Conservation (phyloP, 345 rosid species). For the Acer saccharum region DNA sequence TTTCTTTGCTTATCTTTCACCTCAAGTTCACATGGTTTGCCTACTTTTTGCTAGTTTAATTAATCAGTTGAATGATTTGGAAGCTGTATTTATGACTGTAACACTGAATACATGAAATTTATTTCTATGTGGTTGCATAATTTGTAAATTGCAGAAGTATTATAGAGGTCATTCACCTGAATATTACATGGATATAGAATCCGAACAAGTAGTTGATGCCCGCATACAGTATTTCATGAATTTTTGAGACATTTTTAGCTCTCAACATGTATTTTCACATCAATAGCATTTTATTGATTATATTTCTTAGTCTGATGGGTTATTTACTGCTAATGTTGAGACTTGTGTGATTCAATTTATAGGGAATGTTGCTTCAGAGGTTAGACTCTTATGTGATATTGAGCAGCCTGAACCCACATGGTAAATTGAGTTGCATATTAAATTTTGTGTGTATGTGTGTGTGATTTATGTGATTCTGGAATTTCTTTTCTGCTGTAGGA, state of each 20-base stretch:
- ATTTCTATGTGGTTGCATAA: no score
- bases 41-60: not conserved
- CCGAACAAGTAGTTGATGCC: not conserved
- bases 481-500: slow-evolving; percentile 43
- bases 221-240: no score
- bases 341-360: slow-evolving; percentile 19
- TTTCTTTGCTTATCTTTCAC: not conserved
- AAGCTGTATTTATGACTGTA: no score
- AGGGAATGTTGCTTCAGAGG: slow-evolving; percentile 77
- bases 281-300: not conserved
- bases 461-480: slow-evolving; percentile 1
- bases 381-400: slow-evolving; percentile 88
- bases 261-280: no score
- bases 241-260: no score
- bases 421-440: slow-evolving; percentile 33
- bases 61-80: not conserved
- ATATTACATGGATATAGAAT: not conserved
- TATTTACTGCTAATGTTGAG: slow-evolving; percentile 8
- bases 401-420: slow-evolving; percentile 85
- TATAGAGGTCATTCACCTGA: not conserved
- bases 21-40: not conserved
- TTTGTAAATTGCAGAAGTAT: not conserved
- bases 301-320: not conserved
- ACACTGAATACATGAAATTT: no score
- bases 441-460: not conserved